A percentile compares a stretch with the other conserved stretches of the same genome.
phyloP scores from a whole-genome alignment of 2,329 filamentous ascomycete species.

The Fusarium sp. region DNA sequence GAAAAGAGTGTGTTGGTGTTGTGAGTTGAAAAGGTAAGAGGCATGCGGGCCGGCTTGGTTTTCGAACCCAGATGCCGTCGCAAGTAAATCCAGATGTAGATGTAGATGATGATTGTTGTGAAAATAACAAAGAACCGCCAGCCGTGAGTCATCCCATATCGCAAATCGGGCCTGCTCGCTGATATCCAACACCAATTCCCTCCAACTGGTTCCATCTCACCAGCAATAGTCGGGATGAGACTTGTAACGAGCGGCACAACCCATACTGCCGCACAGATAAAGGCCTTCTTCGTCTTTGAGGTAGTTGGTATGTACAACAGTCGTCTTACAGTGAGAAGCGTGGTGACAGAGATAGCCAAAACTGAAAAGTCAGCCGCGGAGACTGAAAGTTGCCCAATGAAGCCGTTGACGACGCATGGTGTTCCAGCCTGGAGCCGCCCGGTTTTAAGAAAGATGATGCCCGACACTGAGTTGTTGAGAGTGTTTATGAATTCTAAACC shows the following conservation, averaged over 20 bases:
- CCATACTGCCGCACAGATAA: slow-evolving; percentile 41
- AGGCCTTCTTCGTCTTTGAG: slow-evolving; percentile 24
- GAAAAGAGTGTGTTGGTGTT: slow-evolving; percentile 24
- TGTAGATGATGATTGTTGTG: slow-evolving; percentile 57
- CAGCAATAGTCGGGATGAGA: slow-evolving; percentile 32
- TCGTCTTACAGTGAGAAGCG: slow-evolving; percentile 43
- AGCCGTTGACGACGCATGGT: slow-evolving; percentile 38
- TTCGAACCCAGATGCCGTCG: slow-evolving; percentile 21
- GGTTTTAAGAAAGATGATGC: slow-evolving; percentile 32
- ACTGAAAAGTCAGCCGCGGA: slow-evolving; percentile 47
- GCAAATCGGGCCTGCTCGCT: slow-evolving; percentile 53
- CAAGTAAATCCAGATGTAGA: slow-evolving; percentile 54
- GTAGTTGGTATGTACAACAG: slow-evolving; percentile 35
- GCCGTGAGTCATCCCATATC: slow-evolving; percentile 60
- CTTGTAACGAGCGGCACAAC: slow-evolving; percentile 38
- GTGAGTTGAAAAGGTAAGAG: slow-evolving; percentile 11
- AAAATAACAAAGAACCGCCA: slow-evolving; percentile 61
- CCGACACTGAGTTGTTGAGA: slow-evolving; percentile 45
- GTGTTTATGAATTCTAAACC: slow-evolving; percentile 43
- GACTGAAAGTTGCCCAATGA: slow-evolving; percentile 44
- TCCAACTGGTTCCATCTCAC: slow-evolving; percentile 51
- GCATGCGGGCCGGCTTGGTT: not conserved
- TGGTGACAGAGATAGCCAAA: slow-evolving; percentile 44
- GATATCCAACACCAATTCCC: slow-evolving; percentile 65
- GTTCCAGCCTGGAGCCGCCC: slow-evolving; percentile 23